phyloP scores from a whole-genome alignment of 345 rosid genomes.

The Syzygium aqueum region DNA sequence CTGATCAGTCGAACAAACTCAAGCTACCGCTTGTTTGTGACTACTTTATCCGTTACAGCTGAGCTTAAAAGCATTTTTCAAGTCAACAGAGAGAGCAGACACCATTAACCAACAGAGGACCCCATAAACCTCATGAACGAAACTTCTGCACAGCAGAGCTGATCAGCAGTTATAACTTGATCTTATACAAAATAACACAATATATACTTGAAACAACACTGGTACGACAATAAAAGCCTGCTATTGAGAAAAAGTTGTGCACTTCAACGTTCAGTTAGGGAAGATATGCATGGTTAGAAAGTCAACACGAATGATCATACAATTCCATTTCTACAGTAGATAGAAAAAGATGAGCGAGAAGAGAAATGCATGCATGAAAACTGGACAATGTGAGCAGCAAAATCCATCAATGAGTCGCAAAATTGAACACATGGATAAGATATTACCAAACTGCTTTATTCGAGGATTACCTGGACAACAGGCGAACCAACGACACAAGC shows the following conservation, averaged over 20 bases:
- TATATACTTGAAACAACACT: not conserved
- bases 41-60: not conserved
- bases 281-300: not conserved
- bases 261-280: not conserved
- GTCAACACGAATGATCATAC: not conserved
- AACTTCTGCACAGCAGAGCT: not conserved
- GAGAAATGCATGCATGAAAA: not conserved
- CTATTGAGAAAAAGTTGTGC: not conserved
- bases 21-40: not conserved
- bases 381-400: not conserved
- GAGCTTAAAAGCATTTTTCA: not conserved
- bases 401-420: not conserved
- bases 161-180: not conserved
- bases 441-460: not conserved
- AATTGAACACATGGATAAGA: not conserved
- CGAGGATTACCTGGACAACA: slow-evolving; percentile 42
- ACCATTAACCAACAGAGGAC: not conserved
- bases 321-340: not conserved
- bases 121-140: not conserved
- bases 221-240: not conserved
- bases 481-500: slow-evolving; percentile 67
- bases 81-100: not conserved
- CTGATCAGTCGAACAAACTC: not conserved
- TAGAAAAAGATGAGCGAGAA: not conserved
- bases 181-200: not conserved